Evolutionary conservation across 2,329 filamentous ascomycete genomes (phyloP), one percentile per base, ranked within the genome.

Genomic region (Trichoderma breve): DNA sequence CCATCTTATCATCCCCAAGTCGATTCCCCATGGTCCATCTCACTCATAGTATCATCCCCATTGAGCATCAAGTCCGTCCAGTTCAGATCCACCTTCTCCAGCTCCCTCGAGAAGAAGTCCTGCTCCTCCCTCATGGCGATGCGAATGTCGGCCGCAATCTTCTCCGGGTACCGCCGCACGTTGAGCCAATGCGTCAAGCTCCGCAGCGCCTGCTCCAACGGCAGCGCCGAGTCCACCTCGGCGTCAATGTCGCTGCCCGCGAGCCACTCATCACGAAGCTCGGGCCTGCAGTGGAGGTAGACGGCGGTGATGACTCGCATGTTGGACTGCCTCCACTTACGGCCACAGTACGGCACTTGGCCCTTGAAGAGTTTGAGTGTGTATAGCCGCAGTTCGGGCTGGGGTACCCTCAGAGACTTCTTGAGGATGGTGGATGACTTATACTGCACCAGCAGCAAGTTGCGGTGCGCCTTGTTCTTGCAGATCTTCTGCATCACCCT

Each of bases 231-330:
- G 78, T 98, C 96, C 1, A 98, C 94, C 76, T 97, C 95, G 1
- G 92, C 93, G 77, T 99, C 96, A 1, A 98, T 91, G 79, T 98
- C 95, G 73, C 92, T 92, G 6, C 95, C 95, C 0, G 93, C 91
- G 1, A 98, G 87, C 95, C 96, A 98, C 82, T 98, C 96, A 79
- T 99, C 96, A 34, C 95, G 88, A 60, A 99, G 86, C 80, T 98
- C 95, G 0, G 95, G 95, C 8, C 94, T 88, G 79, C 95, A 97
- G 82, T 97, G 93, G 63, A 99, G 86, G 81, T 98, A 99, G 1
- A 99, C 93, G 4, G 95, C 94, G 0, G 96, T 99, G 79, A 99
- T 99, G 78, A 98, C 95, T 70, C 95, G 93, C 96, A 99, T 99
- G 82, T 99, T 98, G 76, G 91, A 91, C 83, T 98, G 96, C 15